Conservation (phyloP, 2,329 filamentous ascomycete genomes). For the Pseudogymnoascus sp. region DNA sequence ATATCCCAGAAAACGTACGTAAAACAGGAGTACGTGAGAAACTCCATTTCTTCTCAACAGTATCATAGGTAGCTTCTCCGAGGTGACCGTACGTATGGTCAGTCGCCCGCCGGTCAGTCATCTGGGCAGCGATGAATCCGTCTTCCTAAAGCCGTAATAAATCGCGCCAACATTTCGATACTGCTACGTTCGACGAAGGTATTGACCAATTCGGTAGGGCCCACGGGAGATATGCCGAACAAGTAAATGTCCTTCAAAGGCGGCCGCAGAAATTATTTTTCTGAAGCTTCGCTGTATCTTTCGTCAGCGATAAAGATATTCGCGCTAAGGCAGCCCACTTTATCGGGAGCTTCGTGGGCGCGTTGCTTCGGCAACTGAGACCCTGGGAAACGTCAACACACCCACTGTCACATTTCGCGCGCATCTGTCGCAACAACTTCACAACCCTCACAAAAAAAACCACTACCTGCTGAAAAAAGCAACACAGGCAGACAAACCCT, state of each 20-base stretch:
- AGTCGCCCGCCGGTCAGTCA: constrained; percentile 39
- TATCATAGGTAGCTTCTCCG: constrained; percentile 39
- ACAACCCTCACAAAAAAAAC: background rate
- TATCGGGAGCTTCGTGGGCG: background rate
- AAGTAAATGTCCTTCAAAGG: background rate
- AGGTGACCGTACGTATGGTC: constrained; percentile 46
- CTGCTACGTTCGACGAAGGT: background rate
- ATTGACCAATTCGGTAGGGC: background rate
- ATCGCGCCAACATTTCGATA: constrained; percentile 21
- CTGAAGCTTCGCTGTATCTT: background rate
- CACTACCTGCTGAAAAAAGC: background rate
- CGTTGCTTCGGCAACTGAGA: constrained; percentile 3
- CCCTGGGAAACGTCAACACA: constrained; percentile 4
- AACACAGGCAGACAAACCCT: background rate
- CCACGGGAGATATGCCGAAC: background rate
- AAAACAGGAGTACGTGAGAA: constrained; percentile 21
- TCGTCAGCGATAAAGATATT: constrained; percentile 8
- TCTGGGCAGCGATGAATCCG: constrained; percentile 31
- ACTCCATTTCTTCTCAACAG: constrained; percentile 23
- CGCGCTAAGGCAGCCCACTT: background rate
- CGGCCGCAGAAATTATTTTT: background rate
- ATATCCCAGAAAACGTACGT: constrained; percentile 13
- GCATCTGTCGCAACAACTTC: background rate
- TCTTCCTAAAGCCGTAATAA: constrained; percentile 10
- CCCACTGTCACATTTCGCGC: constrained; percentile 1